Base-by-base conservation (phyloP, 352 stramenopile genomes). In the Peronosclerospora sorghi region DNA sequence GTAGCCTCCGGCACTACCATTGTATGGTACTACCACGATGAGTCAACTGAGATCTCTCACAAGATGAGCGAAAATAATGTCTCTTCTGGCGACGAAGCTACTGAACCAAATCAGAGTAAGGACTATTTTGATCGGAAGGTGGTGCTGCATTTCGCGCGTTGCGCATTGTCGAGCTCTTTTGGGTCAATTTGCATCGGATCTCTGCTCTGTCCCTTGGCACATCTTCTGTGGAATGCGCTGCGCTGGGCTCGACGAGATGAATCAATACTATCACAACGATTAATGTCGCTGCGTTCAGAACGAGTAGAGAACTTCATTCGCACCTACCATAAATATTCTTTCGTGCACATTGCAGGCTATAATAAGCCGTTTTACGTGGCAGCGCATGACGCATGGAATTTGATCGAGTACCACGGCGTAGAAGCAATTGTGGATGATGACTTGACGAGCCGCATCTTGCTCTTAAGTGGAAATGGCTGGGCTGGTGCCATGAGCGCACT, bases 371-470 rank as follows among this genome's bases (percentile, higher is more conserved):
- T 86, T 41, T 80, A 83, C 46, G 70, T 80, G 14, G 78, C 80
- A 8, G 80, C 80, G 12, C 62, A 82, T 2, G 77, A 92, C 35
- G 62, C 76, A 13, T 92, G 80, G 80, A 53, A 63, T 15, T 48
- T 92, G 29, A 83, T 92, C 27, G 71, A 88, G 52, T 60, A 66
- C n/a, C 65, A 79, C 29, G 80, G 80, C 47, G 71, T 92, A 1
- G 80, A 92, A 47, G 76, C 77, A 15, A 89, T 92, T 35, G 76
- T 92, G 10, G 77, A 89, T 41, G 80, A 89, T 39, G 80, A 92
- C 42, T 57, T 88, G 20, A 88, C 80, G 26, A 90, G 80, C 24
- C 74, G 76, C 18, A 62, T 89, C 36, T 45, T 92, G 37, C 49
- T 88, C 19, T 62, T 89, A 10, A 65, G 69, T 18, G 72, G 59